Evolutionary conservation across 345 rosid genomes (phyloP).

Genomic region (Mangifera indica): DNA sequence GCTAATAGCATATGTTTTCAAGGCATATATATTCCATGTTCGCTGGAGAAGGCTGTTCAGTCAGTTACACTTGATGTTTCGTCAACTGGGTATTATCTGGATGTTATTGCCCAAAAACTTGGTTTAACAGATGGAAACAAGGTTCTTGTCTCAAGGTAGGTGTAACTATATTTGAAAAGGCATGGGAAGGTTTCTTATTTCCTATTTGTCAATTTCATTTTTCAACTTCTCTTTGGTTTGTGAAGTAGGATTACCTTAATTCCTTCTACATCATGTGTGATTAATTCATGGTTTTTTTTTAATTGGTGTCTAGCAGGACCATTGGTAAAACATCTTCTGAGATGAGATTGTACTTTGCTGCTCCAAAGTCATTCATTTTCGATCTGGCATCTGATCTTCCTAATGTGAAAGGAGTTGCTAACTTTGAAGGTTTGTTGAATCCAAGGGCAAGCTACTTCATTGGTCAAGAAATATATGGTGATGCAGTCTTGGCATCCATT

Average conservation of each 20-base stretch:
- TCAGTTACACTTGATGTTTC: constrained; percentile 44
- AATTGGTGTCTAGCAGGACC: constrained; percentile 45
- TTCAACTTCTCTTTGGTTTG: neutral
- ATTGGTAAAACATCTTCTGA: constrained; percentile 86
- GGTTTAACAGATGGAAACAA: constrained; percentile 59
- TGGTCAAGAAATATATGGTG: constrained; percentile 67
- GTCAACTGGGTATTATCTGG: constrained; percentile 60
- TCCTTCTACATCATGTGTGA: constrained; percentile 13
- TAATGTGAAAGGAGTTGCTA: constrained; percentile 28
- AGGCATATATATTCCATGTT: constrained; percentile 58
- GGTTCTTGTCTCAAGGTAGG: constrained; percentile 75
- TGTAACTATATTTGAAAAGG: constrained; percentile 12
- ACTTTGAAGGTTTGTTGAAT: constrained; percentile 46
- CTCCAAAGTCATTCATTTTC: constrained; percentile 36
- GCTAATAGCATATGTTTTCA: constrained; percentile 24
- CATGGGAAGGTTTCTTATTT: neutral
- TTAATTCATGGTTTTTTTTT: constrained; percentile 25
- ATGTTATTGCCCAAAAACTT: constrained; percentile 61
- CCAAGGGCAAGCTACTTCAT: constrained; percentile 73
- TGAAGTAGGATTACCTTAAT: constrained; percentile 6
- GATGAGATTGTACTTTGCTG: constrained; percentile 67
- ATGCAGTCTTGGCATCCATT: constrained; percentile 86
- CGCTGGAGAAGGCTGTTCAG: constrained; percentile 42
- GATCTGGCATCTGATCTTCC: constrained; percentile 38
- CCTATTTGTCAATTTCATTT: neutral